These are phyloP conservation scores for Tuber microsphaerosporum DNA, from an alignment of 495 filamentous ascomycete genomes.

Conservation along the genomic window DNA sequence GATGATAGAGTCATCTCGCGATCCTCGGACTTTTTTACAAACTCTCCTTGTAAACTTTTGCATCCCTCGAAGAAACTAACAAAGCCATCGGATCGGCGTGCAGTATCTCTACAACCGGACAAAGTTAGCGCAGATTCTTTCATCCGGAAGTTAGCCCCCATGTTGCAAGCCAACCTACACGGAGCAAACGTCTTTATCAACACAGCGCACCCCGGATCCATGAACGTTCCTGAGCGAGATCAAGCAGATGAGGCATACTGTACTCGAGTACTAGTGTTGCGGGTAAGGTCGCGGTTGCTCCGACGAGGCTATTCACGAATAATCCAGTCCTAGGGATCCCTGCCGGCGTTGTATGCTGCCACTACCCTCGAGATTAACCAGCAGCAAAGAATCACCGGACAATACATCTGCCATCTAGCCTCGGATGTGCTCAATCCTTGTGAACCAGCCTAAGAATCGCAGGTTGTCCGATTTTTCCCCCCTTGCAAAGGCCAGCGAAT, in stretches of 20 bases:
- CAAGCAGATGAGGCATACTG: conserved; percentile 53
- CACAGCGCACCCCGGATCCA: conserved; percentile 50
- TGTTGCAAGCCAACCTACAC: conserved; percentile 31
- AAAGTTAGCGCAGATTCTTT: conserved; percentile 55
- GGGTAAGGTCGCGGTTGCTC: conserved; percentile 44
- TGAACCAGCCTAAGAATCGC: neutral
- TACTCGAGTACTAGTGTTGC: conserved; percentile 44
- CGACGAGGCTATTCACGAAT: conserved; percentile 48
- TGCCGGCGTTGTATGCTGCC: conserved; percentile 49
- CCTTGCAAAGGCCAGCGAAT: conserved; percentile 49
- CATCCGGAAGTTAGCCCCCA: conserved; percentile 41
- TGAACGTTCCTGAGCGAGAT: conserved; percentile 49
- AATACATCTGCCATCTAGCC: conserved; percentile 43
- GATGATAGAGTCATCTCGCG: conserved; percentile 49
- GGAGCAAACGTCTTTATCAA: conserved; percentile 45
- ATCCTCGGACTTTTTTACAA: conserved; percentile 54
- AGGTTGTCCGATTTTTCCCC: conserved; percentile 46
- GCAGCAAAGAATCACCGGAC: conserved; percentile 48
- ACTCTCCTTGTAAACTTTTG: conserved; percentile 47
- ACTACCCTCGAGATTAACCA: conserved; percentile 46
- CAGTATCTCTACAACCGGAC: conserved; percentile 49
- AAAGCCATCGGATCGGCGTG: conserved; percentile 47
- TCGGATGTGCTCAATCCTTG: neutral
- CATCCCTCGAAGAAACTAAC: conserved; percentile 51
- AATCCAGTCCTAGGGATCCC: conserved; percentile 49